Evolutionary conservation across 148 eudicot species (phyloP).

Genomic region (Silene latifolia): DNA sequence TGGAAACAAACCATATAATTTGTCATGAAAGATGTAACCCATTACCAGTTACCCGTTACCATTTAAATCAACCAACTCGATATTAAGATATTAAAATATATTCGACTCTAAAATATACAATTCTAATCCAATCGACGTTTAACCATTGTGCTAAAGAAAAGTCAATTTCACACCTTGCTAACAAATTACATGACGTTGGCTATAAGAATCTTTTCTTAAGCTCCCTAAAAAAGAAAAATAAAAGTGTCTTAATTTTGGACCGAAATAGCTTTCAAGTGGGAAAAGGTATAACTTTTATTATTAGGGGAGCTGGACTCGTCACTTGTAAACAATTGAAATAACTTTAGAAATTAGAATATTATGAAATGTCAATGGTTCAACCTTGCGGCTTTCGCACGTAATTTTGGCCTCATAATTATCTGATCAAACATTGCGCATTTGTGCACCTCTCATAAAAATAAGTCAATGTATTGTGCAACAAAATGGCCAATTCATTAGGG

Average conservation of each 20-base stretch:
- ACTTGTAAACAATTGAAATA: background rate
- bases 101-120: too few relatives aligned
- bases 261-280: conserved; percentile 1
- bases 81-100: too few relatives aligned
- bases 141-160: too few relatives aligned
- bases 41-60: too few relatives aligned
- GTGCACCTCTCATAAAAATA: too few relatives aligned
- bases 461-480: background rate
- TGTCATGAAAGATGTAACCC: too few relatives aligned
- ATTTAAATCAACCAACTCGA: too few relatives aligned
- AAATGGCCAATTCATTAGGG: background rate
- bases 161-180: too few relatives aligned
- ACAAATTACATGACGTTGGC: background rate
- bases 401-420: background rate
- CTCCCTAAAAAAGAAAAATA: too few relatives aligned
- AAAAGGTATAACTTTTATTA: background rate
- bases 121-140: too few relatives aligned
- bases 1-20: too few relatives aligned
- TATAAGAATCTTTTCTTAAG: background rate
- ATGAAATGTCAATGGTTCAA: conserved; percentile 9
- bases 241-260: background rate
- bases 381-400: background rate
- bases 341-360: background rate
- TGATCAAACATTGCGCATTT: background rate
- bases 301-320: conserved; percentile 5